Evolutionary conservation across 768 basidiomycete species (phyloP).

Genomic region (Crucibulum laeve): DNA sequence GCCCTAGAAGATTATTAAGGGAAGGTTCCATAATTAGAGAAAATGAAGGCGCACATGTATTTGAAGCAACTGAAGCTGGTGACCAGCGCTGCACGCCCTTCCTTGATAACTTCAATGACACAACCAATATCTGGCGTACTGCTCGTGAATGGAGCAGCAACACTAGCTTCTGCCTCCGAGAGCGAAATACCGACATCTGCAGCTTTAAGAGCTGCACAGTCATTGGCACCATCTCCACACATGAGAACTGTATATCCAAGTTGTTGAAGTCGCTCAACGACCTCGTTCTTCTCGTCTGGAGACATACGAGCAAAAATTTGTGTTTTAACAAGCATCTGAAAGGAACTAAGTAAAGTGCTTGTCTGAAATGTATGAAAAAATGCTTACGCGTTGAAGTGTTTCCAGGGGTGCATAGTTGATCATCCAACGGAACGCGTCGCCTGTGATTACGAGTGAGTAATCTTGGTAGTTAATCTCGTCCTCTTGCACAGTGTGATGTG

Average conservation of each 20-base stretch:
- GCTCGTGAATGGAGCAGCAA: conserved; percentile 96
- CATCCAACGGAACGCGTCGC: conserved; percentile 98
- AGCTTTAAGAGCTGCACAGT: conserved; percentile 97
- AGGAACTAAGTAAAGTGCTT: neutral
- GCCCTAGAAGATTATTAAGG: conserved; percentile 57
- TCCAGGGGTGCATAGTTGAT: conserved; percentile 91
- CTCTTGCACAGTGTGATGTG: conserved; percentile 65
- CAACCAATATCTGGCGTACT: conserved; percentile 93
- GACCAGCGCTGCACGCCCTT: conserved; percentile 92
- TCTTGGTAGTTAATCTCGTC: conserved; percentile 78
- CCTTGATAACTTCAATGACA: conserved; percentile 93
- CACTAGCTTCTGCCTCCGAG: conserved; percentile 97
- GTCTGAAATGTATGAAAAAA: neutral
- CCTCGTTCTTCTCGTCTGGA: conserved; percentile 98
- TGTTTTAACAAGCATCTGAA: conserved; percentile 93
- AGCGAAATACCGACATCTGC: conserved; percentile 96
- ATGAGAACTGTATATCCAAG: conserved; percentile 96
- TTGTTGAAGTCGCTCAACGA: conserved; percentile 89
- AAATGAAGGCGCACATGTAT: conserved; percentile 76
- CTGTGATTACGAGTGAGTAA: conserved; percentile 88
- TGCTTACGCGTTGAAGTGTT: conserved; percentile 83
- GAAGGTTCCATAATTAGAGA: conserved; percentile 1
- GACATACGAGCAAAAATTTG: conserved; percentile 99
- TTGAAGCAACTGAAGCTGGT: conserved; percentile 99
- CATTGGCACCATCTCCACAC: conserved; percentile 99